Conservation (phyloP, 2,329 filamentous ascomycete species). For the Trichothecium sympodiale region DNA sequence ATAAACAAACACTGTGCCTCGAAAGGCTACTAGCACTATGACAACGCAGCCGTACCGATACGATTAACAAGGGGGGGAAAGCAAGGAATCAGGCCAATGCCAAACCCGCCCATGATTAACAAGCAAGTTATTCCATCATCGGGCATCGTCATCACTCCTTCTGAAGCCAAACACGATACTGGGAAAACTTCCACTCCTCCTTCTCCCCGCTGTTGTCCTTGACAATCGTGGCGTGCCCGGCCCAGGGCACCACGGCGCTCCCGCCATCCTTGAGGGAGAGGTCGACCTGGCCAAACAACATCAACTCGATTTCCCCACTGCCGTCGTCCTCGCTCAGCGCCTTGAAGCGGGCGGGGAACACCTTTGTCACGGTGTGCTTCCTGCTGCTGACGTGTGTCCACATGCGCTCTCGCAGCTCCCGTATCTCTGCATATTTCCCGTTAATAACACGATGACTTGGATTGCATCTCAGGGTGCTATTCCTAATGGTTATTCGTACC, state of each 20-base stretch:
- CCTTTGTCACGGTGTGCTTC: slow-evolving; percentile 28
- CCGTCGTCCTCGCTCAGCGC: slow-evolving; percentile 5
- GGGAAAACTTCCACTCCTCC: slow-evolving; percentile 20
- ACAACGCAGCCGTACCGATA: too few relatives aligned
- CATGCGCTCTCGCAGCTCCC: slow-evolving; percentile 28
- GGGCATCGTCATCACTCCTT: slow-evolving; percentile 1
- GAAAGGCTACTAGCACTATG: too few relatives aligned
- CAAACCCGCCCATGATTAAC: too few relatives aligned
- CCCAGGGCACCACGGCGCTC: slow-evolving; percentile 16
- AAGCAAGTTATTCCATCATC: too few relatives aligned
- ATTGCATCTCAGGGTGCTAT: slow-evolving; percentile 3
- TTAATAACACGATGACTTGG: slow-evolving; percentile 1
- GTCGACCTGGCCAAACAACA: slow-evolving; percentile 8
- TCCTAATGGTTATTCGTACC: too few relatives aligned
- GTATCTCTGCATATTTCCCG: slow-evolving; percentile 22
- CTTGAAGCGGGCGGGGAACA: slow-evolving; percentile 28
- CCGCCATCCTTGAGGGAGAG: slow-evolving; percentile 15
- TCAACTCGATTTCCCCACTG: slow-evolving; percentile 15
- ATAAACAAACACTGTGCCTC: too few relatives aligned
- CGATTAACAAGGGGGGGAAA: too few relatives aligned
- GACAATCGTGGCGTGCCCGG: slow-evolving; percentile 18
- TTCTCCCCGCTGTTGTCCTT: slow-evolving; percentile 11
- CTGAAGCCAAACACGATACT: slow-evolving; percentile 22
- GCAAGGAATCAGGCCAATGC: too few relatives aligned
- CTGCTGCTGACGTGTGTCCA: slow-evolving; percentile 28